Evolutionary conservation across 345 rosid species (phyloP), one percentile per base, ranked within the genome.

Genomic region (Eucalyptus sp.): DNA sequence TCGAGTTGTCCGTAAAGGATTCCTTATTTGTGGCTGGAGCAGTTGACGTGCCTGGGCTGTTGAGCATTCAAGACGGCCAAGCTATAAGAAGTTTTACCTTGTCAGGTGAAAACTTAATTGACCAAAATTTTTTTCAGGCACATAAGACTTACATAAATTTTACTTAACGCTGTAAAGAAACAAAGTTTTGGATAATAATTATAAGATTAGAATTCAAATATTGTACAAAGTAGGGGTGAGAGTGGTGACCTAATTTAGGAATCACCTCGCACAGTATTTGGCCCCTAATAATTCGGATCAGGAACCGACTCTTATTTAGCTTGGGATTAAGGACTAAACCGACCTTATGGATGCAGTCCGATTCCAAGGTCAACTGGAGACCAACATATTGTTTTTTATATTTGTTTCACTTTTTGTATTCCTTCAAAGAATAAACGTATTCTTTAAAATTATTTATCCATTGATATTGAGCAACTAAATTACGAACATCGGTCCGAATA

Each of bases 221-320:
- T 27, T 11, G 13, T 27, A 60, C 68, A 62, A 51, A 54, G 58
- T 54, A 54, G 10, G 58, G 58, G 58, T 54, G 58, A 54, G 24
- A 18, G 24, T 54, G 58, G 58, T 52, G 0, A 17, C 25, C 24
- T 54, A 54, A 54, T 10, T 20, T 54, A 54, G 58, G 24, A 25
- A 54, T 20, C 24, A 54, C 2, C 10, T 5, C 0, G 1, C 58
- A 54, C 1, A 18, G 4, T 54, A 10, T 33, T 52, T 54, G 58
- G 58, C 1, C 10, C 25, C 25, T 0, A 20, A 54, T 20, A 1
- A 17, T 54, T 54, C 4, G 2, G 4, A 7, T 0, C 6, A 0
- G 10, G 7, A 20, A 54, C 4, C 0, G 5, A 54, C 58, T 50
- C 2, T 18, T 54, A 2, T 54, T 54, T 4, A 54, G 58, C 10